Base-by-base conservation (phyloP, 2,329 filamentous ascomycete genomes). In the Setomelanomma holmii region DNA sequence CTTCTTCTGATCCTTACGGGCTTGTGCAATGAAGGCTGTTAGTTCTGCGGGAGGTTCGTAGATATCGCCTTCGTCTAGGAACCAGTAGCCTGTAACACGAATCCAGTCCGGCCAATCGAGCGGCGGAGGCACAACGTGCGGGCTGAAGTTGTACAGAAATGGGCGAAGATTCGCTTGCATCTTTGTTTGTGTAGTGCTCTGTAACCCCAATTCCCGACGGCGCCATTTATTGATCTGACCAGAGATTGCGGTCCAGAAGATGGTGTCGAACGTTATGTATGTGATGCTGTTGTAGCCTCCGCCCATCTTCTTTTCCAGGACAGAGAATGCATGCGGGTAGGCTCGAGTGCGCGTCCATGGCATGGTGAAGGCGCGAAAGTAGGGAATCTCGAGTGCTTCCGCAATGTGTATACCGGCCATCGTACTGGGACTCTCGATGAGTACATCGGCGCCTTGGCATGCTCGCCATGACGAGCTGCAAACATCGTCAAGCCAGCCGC, bases 391-490 rank as follows among this genome's bases (percentile, higher is more conserved):
- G 1, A 99, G 82, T 20, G 92, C 91, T 76, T 99, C 95, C 1
- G 95, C 95, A 61, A 99, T 96, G 73, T 99, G 95, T 47, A 99
- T 96, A 21, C 95, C 95, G 0, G 89, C 92, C 95, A 99, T 99
- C 12, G 95, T 92, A 51, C 91, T 96, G 0, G 95, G 95, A 40
- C 91, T 96, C 73, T 99, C 95, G 55, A 99, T 96, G 34, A 99
- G 80, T 24, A 99, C 79, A 71, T 99, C 93, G 1, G 89, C 89
- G 20, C 88, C 89, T 73, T 96, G 86, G 67, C 93, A 98, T 1
- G 91, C 91, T 38, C 78, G 75, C 86, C 89, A 98, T 0, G 92
- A 88, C 14, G 91, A 93, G 14, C 82, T 83, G 30, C 97, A 85
- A 19, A 99, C 83, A 38, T 91, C 89, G 64, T 98, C 93, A 16